These are phyloP conservation scores for Cucurbitaria berberidis DNA, from an alignment of 2,329 filamentous ascomycete species.

Conservation along the genomic window DNA sequence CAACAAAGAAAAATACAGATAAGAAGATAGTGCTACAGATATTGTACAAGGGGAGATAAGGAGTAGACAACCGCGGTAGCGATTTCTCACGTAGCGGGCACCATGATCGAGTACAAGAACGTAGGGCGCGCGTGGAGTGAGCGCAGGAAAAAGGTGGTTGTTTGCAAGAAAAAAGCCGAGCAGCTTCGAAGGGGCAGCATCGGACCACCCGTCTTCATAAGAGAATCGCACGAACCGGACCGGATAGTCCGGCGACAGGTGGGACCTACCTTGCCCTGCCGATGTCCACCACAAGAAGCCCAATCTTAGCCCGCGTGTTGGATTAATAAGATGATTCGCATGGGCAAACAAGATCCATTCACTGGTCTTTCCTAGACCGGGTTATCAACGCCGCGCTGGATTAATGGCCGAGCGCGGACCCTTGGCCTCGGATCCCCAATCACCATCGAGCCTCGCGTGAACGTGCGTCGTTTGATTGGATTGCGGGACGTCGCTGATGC, in stretches of 20 bases:
- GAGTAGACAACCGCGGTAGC: slow-evolving; percentile 12
- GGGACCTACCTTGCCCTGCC: slow-evolving; percentile 14
- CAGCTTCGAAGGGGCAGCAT: slow-evolving; percentile 21
- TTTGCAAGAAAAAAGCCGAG: slow-evolving; percentile 7
- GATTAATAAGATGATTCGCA: slow-evolving; percentile 19
- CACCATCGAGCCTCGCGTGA: slow-evolving; percentile 7
- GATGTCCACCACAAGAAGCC: not conserved
- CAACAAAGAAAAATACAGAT: slow-evolving; percentile 14
- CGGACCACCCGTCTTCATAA: slow-evolving; percentile 27
- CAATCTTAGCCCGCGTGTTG: slow-evolving; percentile 15
- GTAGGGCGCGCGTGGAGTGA: slow-evolving; percentile 19
- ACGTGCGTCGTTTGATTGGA: slow-evolving; percentile 28
- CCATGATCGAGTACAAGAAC: slow-evolving; percentile 17
- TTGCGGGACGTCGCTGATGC: slow-evolving; percentile 6
- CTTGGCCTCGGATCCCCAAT: slow-evolving; percentile 22
- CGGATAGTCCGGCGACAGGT: slow-evolving; percentile 12
- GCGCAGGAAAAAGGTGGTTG: slow-evolving; percentile 18
- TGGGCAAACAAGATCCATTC: slow-evolving; percentile 17
- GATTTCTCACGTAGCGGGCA: slow-evolving; percentile 12
- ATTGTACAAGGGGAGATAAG: slow-evolving; percentile 22
- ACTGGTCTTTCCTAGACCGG: slow-evolving; percentile 22
- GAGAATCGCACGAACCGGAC: slow-evolving; percentile 8
- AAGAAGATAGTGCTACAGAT: slow-evolving; percentile 17
- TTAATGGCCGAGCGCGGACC: not conserved
- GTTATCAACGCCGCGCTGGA: slow-evolving; percentile 9